A percentile compares a stretch with the other conserved stretches of the same genome.
phyloP scores from a whole-genome alignment of 108 stramenopile species.

The Chaetoceros muelleri region DNA sequence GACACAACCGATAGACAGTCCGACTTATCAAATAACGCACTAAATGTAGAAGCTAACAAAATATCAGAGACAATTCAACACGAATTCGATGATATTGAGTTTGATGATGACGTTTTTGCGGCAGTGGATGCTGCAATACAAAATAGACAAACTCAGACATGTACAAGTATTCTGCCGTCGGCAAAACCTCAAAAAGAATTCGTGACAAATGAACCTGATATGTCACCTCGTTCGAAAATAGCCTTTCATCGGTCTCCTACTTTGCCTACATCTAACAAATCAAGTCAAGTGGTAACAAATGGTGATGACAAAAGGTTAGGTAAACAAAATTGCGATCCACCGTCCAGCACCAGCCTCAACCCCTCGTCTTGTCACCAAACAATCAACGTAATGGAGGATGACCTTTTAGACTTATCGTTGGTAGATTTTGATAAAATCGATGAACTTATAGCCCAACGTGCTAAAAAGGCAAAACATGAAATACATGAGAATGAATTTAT shows the following conservation, averaged over 20 bases:
- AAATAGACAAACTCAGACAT: slow-evolving; percentile 5
- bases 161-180: background rate
- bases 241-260: background rate
- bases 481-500: slow-evolving; percentile 16
- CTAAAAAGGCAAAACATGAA: slow-evolving; percentile 1
- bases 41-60: too few relatives aligned
- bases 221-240: background rate
- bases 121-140: slow-evolving; percentile 30
- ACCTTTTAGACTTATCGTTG: slow-evolving; percentile 18
- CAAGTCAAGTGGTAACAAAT: slow-evolving; percentile 2
- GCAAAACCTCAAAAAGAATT: background rate
- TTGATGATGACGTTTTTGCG: slow-evolving; percentile 34
- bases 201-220: background rate
- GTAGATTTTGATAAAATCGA: slow-evolving; percentile 12
- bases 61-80: too few relatives aligned
- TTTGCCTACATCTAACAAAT: background rate
- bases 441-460: slow-evolving; percentile 7
- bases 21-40: too few relatives aligned
- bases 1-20: too few relatives aligned
- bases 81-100: slow-evolving; percentile 32
- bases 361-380: too few relatives aligned
- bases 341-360: background rate
- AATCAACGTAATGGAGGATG: slow-evolving; percentile 23
- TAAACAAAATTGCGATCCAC: background rate
- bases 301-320: background rate